Percentiles rank a stretch among this genome's conserved stretches.
phyloP scores from a whole-genome alignment of 441 rosid genomes.

The Daphne laureola region DNA sequence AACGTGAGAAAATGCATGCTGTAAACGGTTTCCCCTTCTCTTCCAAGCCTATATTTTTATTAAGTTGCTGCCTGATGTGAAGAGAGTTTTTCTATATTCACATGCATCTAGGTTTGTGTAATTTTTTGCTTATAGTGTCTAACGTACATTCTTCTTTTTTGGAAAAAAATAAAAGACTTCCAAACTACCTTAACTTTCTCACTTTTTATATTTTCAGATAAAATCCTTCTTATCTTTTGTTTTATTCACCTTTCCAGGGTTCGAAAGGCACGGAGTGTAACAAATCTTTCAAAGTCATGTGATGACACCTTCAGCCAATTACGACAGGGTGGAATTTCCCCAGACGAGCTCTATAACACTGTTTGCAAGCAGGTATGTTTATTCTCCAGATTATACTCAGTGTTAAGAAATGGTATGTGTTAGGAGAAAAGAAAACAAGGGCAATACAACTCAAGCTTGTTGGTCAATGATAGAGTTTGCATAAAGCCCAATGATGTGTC shows the following conservation, averaged over 20 bases:
- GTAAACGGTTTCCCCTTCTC: too few species aligned
- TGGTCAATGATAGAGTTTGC: background rate
- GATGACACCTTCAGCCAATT: slow-evolving; percentile 77
- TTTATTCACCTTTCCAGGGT: slow-evolving; percentile 44
- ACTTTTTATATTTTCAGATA: background rate
- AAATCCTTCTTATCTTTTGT: background rate
- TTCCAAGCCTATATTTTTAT: too few species aligned
- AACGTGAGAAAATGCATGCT: too few species aligned
- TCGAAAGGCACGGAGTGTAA: slow-evolving; percentile 46
- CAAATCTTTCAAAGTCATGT: slow-evolving; percentile 69
- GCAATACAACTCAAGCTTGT: too few species aligned
- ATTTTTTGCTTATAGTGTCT: too few species aligned
- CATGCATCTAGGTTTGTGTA: too few species aligned
- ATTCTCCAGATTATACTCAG: background rate
- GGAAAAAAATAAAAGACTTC: background rate
- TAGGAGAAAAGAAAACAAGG: too few species aligned
- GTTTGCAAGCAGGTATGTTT: slow-evolving; percentile 74
- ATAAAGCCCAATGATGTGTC: too few species aligned
- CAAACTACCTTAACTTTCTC: background rate
- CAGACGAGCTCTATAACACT: slow-evolving; percentile 68
- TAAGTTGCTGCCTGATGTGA: too few species aligned
- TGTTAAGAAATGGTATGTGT: too few species aligned
- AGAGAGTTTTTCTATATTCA: too few species aligned
- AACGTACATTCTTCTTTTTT: too few species aligned
- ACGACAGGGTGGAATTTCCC: slow-evolving; percentile 68